Conservation (phyloP, 164 flowering plant species). For the Cinnamomum chago region DNA sequence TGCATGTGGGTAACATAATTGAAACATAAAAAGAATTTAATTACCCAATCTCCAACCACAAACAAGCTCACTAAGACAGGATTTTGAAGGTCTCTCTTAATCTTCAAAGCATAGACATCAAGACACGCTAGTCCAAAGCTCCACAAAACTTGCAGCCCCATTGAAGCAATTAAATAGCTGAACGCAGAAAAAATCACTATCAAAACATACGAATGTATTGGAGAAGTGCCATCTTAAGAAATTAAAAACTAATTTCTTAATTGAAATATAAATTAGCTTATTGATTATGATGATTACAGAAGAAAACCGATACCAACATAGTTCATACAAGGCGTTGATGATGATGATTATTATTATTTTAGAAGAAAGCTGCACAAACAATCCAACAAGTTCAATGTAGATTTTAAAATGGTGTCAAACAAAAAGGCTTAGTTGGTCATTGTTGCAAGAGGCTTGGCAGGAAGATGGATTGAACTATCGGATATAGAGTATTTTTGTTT, state of each 20-base stretch:
- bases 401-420: no score
- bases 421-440: no score
- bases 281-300: no score
- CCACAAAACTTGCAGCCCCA: conserved; percentile 87
- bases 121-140: conserved; percentile 84
- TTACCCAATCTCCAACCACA: conserved; percentile 90
- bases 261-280: no score
- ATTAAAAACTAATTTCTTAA: background rate
- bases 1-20: background rate
- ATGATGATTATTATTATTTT: no score
- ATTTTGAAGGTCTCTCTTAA: conserved; percentile 63
- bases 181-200: conserved; percentile 9
- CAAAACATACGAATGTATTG: background rate
- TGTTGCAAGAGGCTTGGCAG: no score
- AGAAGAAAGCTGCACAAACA: background rate
- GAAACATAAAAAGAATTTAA: background rate
- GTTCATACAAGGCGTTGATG: no score
- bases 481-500: no score
- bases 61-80: conserved; percentile 74
- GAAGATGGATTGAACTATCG: no score
- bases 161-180: conserved; percentile 87
- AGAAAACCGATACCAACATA: background rate
- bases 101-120: conserved; percentile 64
- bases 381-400: background rate
- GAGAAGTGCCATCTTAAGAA: background rate